A percentile compares a stretch with the other conserved stretches of the same genome.
Evolutionary conservation across 2,329 filamentous ascomycete genomes (phyloP).

Genomic region (Epichloe brachyelytri): DNA sequence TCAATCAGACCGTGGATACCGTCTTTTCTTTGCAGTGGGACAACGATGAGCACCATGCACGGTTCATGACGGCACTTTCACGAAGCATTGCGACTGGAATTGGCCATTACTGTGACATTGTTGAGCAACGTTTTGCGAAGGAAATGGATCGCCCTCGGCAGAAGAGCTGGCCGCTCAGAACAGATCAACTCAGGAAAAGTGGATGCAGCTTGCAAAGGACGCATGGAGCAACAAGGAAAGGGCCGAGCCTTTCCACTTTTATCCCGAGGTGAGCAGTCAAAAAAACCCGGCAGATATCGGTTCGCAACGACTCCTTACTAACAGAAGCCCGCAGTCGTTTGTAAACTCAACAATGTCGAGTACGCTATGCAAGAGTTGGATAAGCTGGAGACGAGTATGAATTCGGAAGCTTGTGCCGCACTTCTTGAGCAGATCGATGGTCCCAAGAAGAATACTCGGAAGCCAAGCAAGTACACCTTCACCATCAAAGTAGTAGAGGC

Average conservation of each 20-base stretch:
- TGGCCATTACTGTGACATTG: constrained; percentile 77
- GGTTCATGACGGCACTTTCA: constrained; percentile 90
- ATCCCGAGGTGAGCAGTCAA: constrained; percentile 55
- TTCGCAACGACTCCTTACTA: constrained; percentile 11
- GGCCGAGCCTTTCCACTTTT: constrained; percentile 94
- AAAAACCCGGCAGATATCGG: not conserved
- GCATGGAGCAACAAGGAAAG: constrained; percentile 87
- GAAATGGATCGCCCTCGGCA: constrained; percentile 87
- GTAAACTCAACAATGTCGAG: constrained; percentile 95
- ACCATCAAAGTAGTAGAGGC: constrained; percentile 98
- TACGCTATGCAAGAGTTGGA: constrained; percentile 89
- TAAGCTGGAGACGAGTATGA: constrained; percentile 76
- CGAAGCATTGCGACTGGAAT: constrained; percentile 76
- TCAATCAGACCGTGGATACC: constrained; percentile 83
- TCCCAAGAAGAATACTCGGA: constrained; percentile 49
- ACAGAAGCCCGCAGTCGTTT: constrained; percentile 54
- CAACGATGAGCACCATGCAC: constrained; percentile 83
- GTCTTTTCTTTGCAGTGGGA: constrained; percentile 82
- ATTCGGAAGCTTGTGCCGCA: constrained; percentile 80
- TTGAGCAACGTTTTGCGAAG: constrained; percentile 72
- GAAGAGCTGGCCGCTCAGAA: constrained; percentile 69
- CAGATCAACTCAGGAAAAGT: constrained; percentile 81
- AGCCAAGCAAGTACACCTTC: constrained; percentile 84
- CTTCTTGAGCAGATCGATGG: constrained; percentile 65
- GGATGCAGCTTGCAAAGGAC: constrained; percentile 86